These are phyloP conservation scores for Stachybotrys chlorohalonatus DNA, from an alignment of 2,329 filamentous ascomycete genomes.

Conservation along the genomic window DNA sequence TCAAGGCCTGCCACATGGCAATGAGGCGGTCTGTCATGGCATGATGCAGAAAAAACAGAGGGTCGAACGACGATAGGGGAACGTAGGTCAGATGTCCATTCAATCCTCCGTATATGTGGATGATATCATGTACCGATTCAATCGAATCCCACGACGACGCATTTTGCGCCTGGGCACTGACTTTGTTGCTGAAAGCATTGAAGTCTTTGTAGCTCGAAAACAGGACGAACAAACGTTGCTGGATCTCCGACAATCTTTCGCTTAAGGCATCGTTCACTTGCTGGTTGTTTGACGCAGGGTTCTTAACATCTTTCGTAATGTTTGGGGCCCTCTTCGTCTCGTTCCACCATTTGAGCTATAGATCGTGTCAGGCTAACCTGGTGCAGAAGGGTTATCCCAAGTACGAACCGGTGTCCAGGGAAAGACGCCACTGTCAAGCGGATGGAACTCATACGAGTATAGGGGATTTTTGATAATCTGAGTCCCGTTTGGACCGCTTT, in stretches of 20 bases:
- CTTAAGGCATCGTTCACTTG: conserved; percentile 37
- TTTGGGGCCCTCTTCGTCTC: conserved; percentile 50
- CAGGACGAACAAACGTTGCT: conserved; percentile 57
- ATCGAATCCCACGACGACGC: conserved; percentile 51
- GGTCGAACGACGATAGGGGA: conserved; percentile 69
- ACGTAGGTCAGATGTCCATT: conserved; percentile 63
- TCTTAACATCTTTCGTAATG: conserved; percentile 13
- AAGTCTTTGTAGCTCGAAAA: conserved; percentile 61
- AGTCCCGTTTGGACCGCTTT: conserved; percentile 46
- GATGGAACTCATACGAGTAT: conserved; percentile 50
- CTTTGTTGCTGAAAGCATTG: conserved; percentile 60
- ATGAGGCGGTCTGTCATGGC: conserved; percentile 66
- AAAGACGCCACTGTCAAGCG: conserved; percentile 49
- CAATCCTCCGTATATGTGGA: conserved; percentile 50
- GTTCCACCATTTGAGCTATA: conserved; percentile 48
- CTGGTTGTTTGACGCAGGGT: conserved; percentile 47
- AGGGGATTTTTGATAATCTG: conserved; percentile 54
- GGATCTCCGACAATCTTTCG: conserved; percentile 41
- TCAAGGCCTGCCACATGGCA: conserved; percentile 67
- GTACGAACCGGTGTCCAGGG: conserved; percentile 48
- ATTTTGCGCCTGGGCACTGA: conserved; percentile 41
- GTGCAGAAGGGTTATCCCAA: neutral
- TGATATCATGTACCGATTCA: conserved; percentile 54
- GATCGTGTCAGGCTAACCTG: conserved; percentile 2
- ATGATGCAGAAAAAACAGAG: conserved; percentile 71